phyloP scores from a whole-genome alignment of 108 stramenopile species.

The Skeletonema potamos region DNA sequence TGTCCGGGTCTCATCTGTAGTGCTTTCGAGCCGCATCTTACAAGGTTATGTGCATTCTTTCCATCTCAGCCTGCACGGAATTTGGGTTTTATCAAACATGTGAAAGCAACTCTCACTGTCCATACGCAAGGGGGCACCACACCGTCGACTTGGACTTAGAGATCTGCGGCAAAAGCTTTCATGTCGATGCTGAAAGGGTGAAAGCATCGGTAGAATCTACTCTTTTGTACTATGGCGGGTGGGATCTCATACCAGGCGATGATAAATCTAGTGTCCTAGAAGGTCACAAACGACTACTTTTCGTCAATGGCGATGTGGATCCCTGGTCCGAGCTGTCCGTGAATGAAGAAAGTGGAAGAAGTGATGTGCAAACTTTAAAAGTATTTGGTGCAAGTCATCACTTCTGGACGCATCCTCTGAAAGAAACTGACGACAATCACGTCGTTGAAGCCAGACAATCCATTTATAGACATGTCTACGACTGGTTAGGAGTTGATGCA shows the following conservation, averaged over 20 bases:
- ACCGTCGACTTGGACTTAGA: constrained; percentile 69
- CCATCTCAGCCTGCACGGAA: constrained; percentile 92
- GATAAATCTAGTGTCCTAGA: not conserved
- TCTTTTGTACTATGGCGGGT: constrained; percentile 81
- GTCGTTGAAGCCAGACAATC: constrained; percentile 50
- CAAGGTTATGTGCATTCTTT: not conserved
- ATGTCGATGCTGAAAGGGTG: constrained; percentile 56
- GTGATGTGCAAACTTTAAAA: constrained; percentile 36
- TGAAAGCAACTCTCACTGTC: constrained; percentile 62
- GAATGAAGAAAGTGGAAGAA: constrained; percentile 16
- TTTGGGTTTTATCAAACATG: constrained; percentile 97
- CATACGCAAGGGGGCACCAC: constrained; percentile 81
- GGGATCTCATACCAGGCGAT: constrained; percentile 44
- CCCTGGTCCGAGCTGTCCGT: constrained; percentile 90
- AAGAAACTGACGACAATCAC: constrained; percentile 52
- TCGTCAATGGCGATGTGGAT: constrained; percentile 91
- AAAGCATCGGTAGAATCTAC: constrained; percentile 59
- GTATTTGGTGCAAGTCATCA: constrained; percentile 83
- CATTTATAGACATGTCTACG: constrained; percentile 56
- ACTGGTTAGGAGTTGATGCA: constrained; percentile 50
- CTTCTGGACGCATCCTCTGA: constrained; percentile 80
- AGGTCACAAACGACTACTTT: constrained; percentile 62
- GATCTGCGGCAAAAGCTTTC: constrained; percentile 71
- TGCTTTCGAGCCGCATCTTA: not conserved
- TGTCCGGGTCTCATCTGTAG: constrained; percentile 14